phyloP scores from a whole-genome alignment of 176 grass and related monocot species.

The Dactylis glomerata region DNA sequence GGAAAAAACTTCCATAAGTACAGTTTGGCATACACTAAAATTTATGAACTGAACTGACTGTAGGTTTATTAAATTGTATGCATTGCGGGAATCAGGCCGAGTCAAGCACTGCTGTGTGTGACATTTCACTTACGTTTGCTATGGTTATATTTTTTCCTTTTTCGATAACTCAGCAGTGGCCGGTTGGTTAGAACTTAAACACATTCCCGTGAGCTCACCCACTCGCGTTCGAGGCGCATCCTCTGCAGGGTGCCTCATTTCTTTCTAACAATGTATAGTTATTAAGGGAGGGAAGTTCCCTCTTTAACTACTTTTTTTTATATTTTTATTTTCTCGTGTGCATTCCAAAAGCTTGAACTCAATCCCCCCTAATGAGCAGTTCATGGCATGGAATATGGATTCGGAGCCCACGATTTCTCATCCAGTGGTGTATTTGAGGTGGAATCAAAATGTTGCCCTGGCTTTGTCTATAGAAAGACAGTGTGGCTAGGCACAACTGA shows the following conservation, averaged over 20 bases:
- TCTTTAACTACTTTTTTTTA: neutral
- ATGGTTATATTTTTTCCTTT: neutral
- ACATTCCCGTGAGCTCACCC: too few species aligned
- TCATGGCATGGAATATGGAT: slow-evolving; percentile 95
- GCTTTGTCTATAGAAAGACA: slow-evolving; percentile 82
- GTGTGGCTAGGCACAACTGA: slow-evolving; percentile 79
- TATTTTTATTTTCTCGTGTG: neutral
- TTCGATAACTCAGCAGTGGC: too few species aligned
- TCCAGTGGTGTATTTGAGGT: slow-evolving; percentile 95
- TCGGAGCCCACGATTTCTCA: slow-evolving; percentile 85
- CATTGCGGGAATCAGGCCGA: neutral
- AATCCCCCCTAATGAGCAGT: slow-evolving; percentile 33
- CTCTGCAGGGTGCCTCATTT: too few species aligned
- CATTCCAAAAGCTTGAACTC: neutral
- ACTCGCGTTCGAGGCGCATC: too few species aligned
- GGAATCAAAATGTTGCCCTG: slow-evolving; percentile 82
- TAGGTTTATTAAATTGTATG: slow-evolving; percentile 5
- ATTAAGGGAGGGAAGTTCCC: too few species aligned
- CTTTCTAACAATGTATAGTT: too few species aligned
- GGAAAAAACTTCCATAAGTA: neutral
- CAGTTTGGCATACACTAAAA: neutral
- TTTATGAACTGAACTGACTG: neutral
- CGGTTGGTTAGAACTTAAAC: too few species aligned
- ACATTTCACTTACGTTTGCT: neutral
- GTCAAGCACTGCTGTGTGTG: neutral